Percentiles rank a stretch among this genome's conserved stretches.
phyloP scores from a whole-genome alignment of 495 filamentous ascomycete species.

The Amorphotheca resinae region DNA sequence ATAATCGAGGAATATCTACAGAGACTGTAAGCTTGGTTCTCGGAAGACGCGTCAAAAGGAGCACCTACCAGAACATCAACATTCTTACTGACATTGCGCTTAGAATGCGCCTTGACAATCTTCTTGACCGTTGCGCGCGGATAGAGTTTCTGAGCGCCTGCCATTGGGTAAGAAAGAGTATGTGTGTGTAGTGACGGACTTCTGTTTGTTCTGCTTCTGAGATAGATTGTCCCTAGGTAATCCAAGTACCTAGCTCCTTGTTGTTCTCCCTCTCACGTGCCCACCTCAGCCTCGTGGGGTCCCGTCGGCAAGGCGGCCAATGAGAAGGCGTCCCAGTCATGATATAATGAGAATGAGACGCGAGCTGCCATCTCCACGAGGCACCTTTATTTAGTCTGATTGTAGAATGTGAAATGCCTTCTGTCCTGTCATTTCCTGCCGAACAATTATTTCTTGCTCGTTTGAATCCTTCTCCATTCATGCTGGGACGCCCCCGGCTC shows the following conservation, averaged over 20 bases:
- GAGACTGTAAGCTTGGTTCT: neutral
- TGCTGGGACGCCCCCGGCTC: neutral
- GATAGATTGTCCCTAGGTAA: too few relatives aligned
- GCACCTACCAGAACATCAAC: conserved; percentile 69
- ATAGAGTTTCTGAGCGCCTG: conserved; percentile 57
- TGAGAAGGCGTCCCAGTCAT: neutral
- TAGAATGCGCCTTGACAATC: conserved; percentile 80
- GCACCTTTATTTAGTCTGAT: neutral
- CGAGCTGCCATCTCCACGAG: too few relatives aligned
- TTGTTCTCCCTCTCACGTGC: neutral
- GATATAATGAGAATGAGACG: too few relatives aligned
- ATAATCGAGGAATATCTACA: conserved; percentile 78
- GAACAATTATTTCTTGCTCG: neutral
- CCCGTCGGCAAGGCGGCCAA: neutral
- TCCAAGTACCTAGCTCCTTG: neutral
- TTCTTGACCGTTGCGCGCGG: conserved; percentile 76
- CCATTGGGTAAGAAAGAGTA: conserved; percentile 34
- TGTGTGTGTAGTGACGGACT: too few relatives aligned
- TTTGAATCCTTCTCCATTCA: too few relatives aligned
- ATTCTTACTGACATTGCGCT: conserved; percentile 69
- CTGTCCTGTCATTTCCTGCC: neutral
- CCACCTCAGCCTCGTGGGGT: neutral
- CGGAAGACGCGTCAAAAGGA: conserved; percentile 10
- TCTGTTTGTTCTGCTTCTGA: too few relatives aligned
- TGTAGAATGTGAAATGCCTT: neutral